These are phyloP conservation scores for Mycena citricolor DNA, from an alignment of 1,284 basidiomycete species.

Conservation along the genomic window DNA sequence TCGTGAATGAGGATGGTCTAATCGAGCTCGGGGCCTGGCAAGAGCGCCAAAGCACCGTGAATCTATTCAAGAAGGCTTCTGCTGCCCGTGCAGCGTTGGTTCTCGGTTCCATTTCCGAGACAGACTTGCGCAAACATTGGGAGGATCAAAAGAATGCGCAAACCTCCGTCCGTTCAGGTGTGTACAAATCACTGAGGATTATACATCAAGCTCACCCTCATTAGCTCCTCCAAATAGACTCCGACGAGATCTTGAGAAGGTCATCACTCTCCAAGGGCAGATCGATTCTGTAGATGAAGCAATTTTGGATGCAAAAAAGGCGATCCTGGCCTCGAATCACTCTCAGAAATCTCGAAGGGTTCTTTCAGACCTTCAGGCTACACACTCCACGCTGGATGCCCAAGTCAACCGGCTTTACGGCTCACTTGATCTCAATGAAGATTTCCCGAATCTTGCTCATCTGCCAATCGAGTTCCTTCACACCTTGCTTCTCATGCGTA, in stretches of 20 bases:
- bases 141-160: constrained; percentile 29
- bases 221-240: constrained; percentile 34
- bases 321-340: too few species aligned
- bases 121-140: constrained; percentile 33
- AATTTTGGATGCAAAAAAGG: constrained; percentile 22
- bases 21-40: constrained; percentile 28
- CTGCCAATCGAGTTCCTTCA: constrained; percentile 34
- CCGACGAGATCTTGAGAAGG: constrained; percentile 38
- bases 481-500: constrained; percentile 31
- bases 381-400: constrained; percentile 22
- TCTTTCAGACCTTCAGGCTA: constrained; percentile 23
- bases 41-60: not conserved
- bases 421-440: constrained; percentile 35
- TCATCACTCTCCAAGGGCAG: constrained; percentile 36
- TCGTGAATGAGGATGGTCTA: constrained; percentile 22
- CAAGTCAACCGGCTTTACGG: constrained; percentile 33
- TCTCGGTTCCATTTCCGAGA: constrained; percentile 7
- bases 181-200: constrained; percentile 17
- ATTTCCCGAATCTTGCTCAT: constrained; percentile 33
- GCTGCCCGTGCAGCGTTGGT: constrained; percentile 8
- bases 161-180: constrained; percentile 32
- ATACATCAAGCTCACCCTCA: not conserved
- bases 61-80: not conserved
- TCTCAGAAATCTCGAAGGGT: constrained; percentile 18
- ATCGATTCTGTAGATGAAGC: constrained; percentile 30